Conservation (phyloP, 352 stramenopile genomes). For the Phytophthora crassamura region DNA sequence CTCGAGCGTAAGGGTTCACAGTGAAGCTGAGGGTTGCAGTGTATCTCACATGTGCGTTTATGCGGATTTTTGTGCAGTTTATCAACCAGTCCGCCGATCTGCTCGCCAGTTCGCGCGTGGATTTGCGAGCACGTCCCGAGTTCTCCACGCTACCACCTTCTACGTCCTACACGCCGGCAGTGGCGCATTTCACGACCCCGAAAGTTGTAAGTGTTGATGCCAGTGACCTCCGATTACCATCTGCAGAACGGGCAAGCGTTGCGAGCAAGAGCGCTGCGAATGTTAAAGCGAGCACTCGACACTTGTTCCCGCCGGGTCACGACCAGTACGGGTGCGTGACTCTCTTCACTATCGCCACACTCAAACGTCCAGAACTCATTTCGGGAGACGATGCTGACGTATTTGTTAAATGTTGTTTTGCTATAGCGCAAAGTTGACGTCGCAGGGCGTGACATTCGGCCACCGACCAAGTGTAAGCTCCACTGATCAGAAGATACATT, state of each 20-base stretch:
- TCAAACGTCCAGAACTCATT: constrained; percentile 26
- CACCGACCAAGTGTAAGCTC: constrained; percentile 65
- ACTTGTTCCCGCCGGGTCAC: constrained; percentile 33
- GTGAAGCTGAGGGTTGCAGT: constrained; percentile 5
- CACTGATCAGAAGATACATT: constrained; percentile 18
- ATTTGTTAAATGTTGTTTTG: constrained; percentile 10
- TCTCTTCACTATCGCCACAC: constrained; percentile 4
- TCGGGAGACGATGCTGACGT: neutral
- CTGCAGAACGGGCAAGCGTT: constrained; percentile 1
- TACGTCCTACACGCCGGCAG: constrained; percentile 49
- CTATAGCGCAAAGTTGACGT: constrained; percentile 45
- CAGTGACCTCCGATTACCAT: constrained; percentile 41
- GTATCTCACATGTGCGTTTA: constrained; percentile 19
- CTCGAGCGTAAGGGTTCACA: constrained; percentile 60
- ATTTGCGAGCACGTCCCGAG: constrained; percentile 53
- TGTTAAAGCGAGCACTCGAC: constrained; percentile 25
- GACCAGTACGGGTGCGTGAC: constrained; percentile 49
- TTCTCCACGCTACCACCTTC: constrained; percentile 51
- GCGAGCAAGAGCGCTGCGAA: neutral
- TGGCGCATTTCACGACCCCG: constrained; percentile 46
- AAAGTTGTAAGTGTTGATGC: constrained; percentile 64
- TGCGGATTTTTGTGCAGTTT: constrained; percentile 46
- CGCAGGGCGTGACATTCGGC: constrained; percentile 69
- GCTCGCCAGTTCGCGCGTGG: constrained; percentile 63
- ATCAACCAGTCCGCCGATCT: constrained; percentile 70